phyloP scores from a whole-genome alignment of 306 rosid genomes.

The Sesbania bispinosa region DNA sequence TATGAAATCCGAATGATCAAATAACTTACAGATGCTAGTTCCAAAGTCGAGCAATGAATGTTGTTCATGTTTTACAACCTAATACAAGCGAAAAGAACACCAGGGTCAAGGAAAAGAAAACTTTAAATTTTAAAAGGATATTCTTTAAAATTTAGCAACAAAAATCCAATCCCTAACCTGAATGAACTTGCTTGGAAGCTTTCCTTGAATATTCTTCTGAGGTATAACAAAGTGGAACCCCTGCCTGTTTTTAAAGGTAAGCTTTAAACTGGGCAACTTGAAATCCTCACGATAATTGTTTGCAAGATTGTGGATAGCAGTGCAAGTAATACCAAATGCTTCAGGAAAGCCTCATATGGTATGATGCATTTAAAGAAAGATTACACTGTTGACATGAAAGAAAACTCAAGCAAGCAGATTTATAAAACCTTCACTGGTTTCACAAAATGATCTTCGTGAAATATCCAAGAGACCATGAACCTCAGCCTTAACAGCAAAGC shows the following conservation, averaged over 20 bases:
- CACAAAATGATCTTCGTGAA: slow-evolving; percentile 94
- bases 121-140: slow-evolving; percentile 14
- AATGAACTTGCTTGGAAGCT: slow-evolving; percentile 88
- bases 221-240: slow-evolving; percentile 95
- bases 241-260: slow-evolving; percentile 75
- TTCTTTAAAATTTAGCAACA: slow-evolving; percentile 14
- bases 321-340: slow-evolving; percentile 23
- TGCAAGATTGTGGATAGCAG: slow-evolving; percentile 94
- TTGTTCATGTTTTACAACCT: slow-evolving; percentile 91
- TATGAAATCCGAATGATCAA: slow-evolving; percentile 24
- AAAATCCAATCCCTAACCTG: slow-evolving; percentile 51
- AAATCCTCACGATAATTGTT: slow-evolving; percentile 87
- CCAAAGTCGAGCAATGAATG: slow-evolving; percentile 87
- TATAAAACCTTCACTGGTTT: slow-evolving; percentile 89
- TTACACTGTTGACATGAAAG: slow-evolving; percentile 18
- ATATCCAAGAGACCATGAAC: slow-evolving; percentile 90
- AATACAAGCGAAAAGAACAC: slow-evolving; percentile 28
- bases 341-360: slow-evolving; percentile 24
- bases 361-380: slow-evolving; percentile 12
- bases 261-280: slow-evolving; percentile 88
- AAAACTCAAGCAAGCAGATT: slow-evolving; percentile 10
- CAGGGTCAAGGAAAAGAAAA: slow-evolving; percentile 13
- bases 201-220: slow-evolving; percentile 81
- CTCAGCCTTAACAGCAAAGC: slow-evolving; percentile 96
- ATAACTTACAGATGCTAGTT: slow-evolving; percentile 94